A percentile compares a stretch with the other conserved stretches of the same genome.
phyloP scores from a whole-genome alignment of 371 early-diverging fungal genomes.

The Actinomortierella ambigua region DNA sequence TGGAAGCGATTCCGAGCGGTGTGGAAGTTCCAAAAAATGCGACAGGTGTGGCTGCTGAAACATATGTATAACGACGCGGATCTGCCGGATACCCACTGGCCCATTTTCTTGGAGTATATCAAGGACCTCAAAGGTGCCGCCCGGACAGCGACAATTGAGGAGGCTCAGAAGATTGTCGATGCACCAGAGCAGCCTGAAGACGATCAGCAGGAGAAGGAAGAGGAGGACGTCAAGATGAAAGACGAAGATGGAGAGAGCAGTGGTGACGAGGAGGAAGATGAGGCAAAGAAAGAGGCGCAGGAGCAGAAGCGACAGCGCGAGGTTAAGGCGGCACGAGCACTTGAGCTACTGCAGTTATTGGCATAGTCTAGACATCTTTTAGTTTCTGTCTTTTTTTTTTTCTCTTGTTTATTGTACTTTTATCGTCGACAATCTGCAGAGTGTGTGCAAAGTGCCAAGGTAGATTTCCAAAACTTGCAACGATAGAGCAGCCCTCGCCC shows the following conservation, averaged over 20 bases:
- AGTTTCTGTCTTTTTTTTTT: no score
- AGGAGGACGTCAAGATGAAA: constrained; percentile 1
- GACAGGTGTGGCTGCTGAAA: constrained; percentile 65
- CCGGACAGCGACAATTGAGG: constrained; percentile 40
- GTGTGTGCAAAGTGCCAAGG: no score
- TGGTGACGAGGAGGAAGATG: constrained; percentile 16
- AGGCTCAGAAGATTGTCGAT: constrained; percentile 44
- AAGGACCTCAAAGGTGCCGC: constrained; percentile 51
- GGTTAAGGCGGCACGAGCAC: constrained; percentile 31
- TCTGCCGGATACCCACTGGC: constrained; percentile 44
- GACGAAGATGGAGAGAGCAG: neutral
- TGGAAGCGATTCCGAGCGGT: constrained; percentile 36
- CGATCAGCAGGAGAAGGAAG: constrained; percentile 9
- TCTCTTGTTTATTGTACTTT: no score
- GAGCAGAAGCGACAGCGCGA: constrained; percentile 27
- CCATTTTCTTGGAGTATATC: constrained; percentile 46
- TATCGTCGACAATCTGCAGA: no score
- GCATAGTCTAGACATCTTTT: constrained; percentile 21
- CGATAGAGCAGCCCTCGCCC: no score
- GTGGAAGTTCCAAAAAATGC: constrained; percentile 71
- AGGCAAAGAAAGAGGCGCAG: constrained; percentile 20
- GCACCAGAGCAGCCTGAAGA: constrained; percentile 29
- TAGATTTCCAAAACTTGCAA: no score
- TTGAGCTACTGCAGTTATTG: constrained; percentile 32
- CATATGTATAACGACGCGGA: constrained; percentile 55